Evolutionary conservation across 208 protist genomes (phyloP), one percentile per base, ranked within the genome.

Genomic region (Leishmania lainsoni): DNA sequence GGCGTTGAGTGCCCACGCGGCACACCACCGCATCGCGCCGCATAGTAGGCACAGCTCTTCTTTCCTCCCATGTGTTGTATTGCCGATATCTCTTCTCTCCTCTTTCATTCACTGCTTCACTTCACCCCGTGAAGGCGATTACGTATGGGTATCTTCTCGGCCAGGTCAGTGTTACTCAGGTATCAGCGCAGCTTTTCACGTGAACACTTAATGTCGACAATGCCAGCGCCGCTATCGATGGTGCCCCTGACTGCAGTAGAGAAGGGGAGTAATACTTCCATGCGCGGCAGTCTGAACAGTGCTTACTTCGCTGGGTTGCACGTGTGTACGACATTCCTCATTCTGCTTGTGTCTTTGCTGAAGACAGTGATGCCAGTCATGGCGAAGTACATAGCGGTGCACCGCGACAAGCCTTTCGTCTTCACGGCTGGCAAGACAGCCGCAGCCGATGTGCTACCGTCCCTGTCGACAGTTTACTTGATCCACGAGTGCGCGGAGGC

Each of bases 361-460:
- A 89, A 87, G 3, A 86, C 83, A 51, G 66, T 72, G 39, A 82
- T 94, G 73, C 88, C 90, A 12, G 81, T 94, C 65, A 72, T 88
- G 78, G 81, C 79, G 8, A 91, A 89, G 80, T 89, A 89, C 68
- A 68, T 93, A 5, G 69, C 83, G 32, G 45, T 12, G 2, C 70
- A 94, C 8, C 80, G 76, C 26, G 59, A 85, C 16, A 80, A 90
- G 74, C 84, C 87, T 12, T 93, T 90, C 61, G 75, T 79, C 52
- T 90, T 90, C 77, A 65, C 83, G 6, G 32, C 93, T 48, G 87
- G 80, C 29, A 95, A 95, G 81, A 85, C 85, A 3, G 70, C 81
- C 17, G 84, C 87, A 3, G 91, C 90, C 22, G 92, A 86, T 14
- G 92, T 93, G 51, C 75, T 95, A 39, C 78, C 91, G 45, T 81